Evolutionary conservation across 2,329 filamentous ascomycete genomes (phyloP).

Genomic region (Sporothrix pallida): DNA sequence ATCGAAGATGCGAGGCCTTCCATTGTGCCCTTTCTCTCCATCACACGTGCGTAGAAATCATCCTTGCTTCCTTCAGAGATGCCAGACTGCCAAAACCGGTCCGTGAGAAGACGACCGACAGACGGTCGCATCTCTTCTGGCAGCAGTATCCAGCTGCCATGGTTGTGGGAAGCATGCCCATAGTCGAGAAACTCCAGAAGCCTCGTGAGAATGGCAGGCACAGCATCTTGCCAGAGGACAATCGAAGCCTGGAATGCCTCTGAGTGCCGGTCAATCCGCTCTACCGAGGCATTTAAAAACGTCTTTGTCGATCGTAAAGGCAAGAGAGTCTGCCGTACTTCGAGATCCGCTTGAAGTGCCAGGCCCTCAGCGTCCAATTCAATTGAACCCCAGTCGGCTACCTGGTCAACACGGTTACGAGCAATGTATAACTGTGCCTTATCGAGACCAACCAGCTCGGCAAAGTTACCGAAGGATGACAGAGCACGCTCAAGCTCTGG

Average conservation of each 20-base stretch:
- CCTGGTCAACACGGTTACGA: conserved; percentile 68
- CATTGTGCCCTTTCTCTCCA: conserved; percentile 84
- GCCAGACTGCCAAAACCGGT: conserved; percentile 97
- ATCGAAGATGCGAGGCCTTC: conserved; percentile 95
- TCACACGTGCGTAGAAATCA: conserved; percentile 91
- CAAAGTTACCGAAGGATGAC: conserved; percentile 80
- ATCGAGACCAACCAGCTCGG: conserved; percentile 76
- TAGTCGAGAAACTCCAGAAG: conserved; percentile 85
- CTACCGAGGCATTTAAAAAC: conserved; percentile 89
- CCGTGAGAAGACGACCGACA: conserved; percentile 83
- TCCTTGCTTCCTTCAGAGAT: conserved; percentile 96
- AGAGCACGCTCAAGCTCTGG: conserved; percentile 70
- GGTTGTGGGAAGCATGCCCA: conserved; percentile 89
- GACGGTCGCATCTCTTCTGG: conserved; percentile 76
- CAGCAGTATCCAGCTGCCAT: conserved; percentile 79
- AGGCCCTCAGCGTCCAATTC: conserved; percentile 80
- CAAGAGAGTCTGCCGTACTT: conserved; percentile 74
- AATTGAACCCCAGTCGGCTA: conserved; percentile 82
- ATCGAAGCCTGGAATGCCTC: conserved; percentile 76
- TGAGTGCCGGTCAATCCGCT: conserved; percentile 78
- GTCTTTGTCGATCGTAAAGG: conserved; percentile 89
- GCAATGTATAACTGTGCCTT: conserved; percentile 81
- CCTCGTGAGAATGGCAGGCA: conserved; percentile 82
- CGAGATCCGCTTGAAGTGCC: conserved; percentile 77
- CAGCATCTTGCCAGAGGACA: conserved; percentile 81